These are phyloP conservation scores for Tricholoma sp. DNA, from an alignment of 768 basidiomycete genomes.

Conservation along the genomic window DNA sequence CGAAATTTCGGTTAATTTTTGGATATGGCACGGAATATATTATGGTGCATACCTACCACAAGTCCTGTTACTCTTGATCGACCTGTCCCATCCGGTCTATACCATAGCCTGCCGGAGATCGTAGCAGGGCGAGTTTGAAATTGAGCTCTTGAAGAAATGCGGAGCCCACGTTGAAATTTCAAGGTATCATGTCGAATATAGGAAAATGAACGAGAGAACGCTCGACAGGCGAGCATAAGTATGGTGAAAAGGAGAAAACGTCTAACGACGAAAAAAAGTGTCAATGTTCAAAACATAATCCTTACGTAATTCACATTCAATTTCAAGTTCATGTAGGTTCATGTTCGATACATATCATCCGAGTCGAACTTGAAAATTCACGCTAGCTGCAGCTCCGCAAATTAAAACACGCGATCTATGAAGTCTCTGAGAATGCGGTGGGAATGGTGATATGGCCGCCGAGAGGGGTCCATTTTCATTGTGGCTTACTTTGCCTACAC, in stretches of 20 bases:
- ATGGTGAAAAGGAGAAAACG: constrained; percentile 13
- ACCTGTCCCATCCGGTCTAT: constrained; percentile 30
- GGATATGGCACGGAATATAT: background rate
- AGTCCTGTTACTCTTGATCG: constrained; percentile 30
- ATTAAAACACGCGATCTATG: background rate
- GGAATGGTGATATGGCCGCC: background rate
- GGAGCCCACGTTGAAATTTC: constrained; percentile 10
- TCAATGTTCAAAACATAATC: background rate
- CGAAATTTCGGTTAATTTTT: background rate
- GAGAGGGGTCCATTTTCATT: background rate
- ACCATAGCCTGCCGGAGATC: constrained; percentile 24
- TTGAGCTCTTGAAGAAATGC: constrained; percentile 8
- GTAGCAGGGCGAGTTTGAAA: constrained; percentile 17
- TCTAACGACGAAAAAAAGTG: too few relatives aligned
- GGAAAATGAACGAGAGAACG: constrained; percentile 21
- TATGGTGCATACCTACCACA: constrained; percentile 22
- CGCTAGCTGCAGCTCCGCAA: background rate
- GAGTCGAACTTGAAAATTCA: too few relatives aligned
- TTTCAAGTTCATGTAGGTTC: too few relatives aligned
- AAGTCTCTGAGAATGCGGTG: background rate
- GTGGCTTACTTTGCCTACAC: background rate
- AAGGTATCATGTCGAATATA: constrained; percentile 14
- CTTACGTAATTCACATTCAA: constrained; percentile 1
- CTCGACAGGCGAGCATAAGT: constrained; percentile 30
- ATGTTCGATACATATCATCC: too few relatives aligned